Evolutionary conservation across 441 rosid species (phyloP).

Genomic region (California macrophylla): DNA sequence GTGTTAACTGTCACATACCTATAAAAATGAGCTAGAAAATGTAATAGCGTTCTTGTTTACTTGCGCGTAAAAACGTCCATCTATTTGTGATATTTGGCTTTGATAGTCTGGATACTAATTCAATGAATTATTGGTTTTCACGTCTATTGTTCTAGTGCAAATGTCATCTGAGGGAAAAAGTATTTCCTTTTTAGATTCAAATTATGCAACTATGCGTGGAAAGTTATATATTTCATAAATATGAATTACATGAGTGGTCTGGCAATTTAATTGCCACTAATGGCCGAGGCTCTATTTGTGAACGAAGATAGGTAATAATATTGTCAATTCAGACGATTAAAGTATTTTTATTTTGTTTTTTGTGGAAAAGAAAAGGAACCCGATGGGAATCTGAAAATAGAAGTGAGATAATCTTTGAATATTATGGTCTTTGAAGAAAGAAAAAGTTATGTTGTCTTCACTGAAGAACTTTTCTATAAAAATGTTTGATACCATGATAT

Average conservation of each 20-base stretch:
- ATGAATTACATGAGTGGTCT: neutral
- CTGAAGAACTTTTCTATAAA: too few relatives aligned
- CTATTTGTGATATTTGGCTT: neutral
- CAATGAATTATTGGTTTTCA: neutral
- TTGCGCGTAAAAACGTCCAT: neutral
- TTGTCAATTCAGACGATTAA: neutral
- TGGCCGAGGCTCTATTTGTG: neutral
- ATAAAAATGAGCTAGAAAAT: neutral
- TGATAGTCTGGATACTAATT: neutral
- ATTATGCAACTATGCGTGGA: neutral
- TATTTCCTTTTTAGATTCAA: neutral
- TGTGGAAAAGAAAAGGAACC: neutral
- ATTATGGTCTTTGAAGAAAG: too few relatives aligned
- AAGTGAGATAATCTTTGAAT: too few relatives aligned
- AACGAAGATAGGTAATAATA: neutral
- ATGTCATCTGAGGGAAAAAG: neutral
- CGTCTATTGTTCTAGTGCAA: neutral
- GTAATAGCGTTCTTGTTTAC: neutral
- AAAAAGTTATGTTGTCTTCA: too few relatives aligned
- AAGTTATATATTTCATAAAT: neutral
- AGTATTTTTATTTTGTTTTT: neutral
- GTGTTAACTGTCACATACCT: neutral
- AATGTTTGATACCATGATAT: too few relatives aligned
- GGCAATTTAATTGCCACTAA: neutral
- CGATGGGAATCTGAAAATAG: neutral